Evolutionary conservation across 345 rosid species (phyloP), one percentile per base, ranked within the genome.

Genomic region (Corymbia maculata): DNA sequence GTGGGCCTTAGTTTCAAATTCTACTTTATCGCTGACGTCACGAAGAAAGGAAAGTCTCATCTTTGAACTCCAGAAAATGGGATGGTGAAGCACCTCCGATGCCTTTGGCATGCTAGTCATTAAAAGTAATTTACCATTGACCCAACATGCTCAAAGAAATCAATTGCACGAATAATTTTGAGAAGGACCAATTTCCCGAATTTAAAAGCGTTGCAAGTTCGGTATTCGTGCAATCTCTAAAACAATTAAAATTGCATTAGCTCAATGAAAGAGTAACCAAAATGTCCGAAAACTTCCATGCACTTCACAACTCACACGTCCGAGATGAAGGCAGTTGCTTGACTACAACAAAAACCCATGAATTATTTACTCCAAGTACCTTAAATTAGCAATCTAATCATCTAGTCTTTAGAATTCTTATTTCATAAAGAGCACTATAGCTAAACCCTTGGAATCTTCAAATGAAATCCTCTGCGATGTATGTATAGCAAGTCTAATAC

Each of bases 11-110:
- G 94, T 95, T 93, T 96, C 99, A 80, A 95, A 90, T 90, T 97
- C 98, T 75, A 96, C 93, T 88, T 98, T 89, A 91, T 97, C 99
- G 88, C 99, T 96, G 8, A 94, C 88, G 84, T 96, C 99, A 1
- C 96, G 98, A 85, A 97, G 95, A 88, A 97, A 97, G 30, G 98
- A 94, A 21, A 97, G 70, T 88, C 97, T 95, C 85, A 30, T 93
- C 95, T 96, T 98, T 9, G 96, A 92, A 94, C 89, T 94, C 99
- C 99, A 97, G 3, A 59, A 24, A 59, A 24, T 9, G 24, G 66
- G 66, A 59, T 59, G 66, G 66, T 59, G 66, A 59, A 59, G 66
- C 66, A 59, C 66, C 66, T 59, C 66, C 7, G 66, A 59, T 59
- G 30, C 3, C 66, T 59, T 59, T 59, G 66, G 66, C 66, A n/a